These are phyloP conservation scores for Aspergillus ochraceus DNA, from an alignment of 2,329 filamentous ascomycete species.

Conservation along the genomic window DNA sequence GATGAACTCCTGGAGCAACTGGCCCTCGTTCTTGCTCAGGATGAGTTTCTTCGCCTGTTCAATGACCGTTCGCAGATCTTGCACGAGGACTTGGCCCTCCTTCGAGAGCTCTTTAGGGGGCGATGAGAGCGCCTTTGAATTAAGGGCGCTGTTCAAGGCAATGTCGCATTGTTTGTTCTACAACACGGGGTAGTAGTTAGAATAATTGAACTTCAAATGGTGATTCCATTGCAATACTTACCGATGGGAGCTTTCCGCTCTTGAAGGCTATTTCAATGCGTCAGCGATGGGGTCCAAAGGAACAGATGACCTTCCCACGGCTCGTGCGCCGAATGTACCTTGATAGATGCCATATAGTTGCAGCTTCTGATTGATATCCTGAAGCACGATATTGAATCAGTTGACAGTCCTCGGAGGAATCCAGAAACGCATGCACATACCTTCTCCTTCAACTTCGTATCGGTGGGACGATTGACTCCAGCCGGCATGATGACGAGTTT, in stretches of 20 bases:
- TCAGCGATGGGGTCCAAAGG: slow-evolving; percentile 8
- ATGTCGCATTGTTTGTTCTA: slow-evolving; percentile 95
- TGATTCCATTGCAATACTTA: slow-evolving; percentile 71
- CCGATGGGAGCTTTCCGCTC: slow-evolving; percentile 85
- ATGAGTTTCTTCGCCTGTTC: slow-evolving; percentile 81
- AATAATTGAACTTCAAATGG: background rate
- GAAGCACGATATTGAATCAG: background rate
- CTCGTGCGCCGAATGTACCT: slow-evolving; percentile 40
- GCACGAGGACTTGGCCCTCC: slow-evolving; percentile 77
- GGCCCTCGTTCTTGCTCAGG: slow-evolving; percentile 91
- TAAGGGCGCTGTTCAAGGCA: slow-evolving; percentile 83
- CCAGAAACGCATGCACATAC: slow-evolving; percentile 31
- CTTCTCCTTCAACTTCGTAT: slow-evolving; percentile 74
- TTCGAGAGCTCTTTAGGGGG: slow-evolving; percentile 76
- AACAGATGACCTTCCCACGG: slow-evolving; percentile 1
- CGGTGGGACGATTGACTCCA: slow-evolving; percentile 70
- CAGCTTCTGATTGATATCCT: slow-evolving; percentile 86
- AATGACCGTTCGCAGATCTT: slow-evolving; percentile 76
- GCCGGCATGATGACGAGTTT: slow-evolving; percentile 29
- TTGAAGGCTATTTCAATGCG: slow-evolving; percentile 64
- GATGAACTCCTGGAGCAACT: slow-evolving; percentile 93
- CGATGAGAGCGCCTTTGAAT: slow-evolving; percentile 65
- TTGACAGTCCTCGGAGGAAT: background rate
- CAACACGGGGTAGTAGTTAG: slow-evolving; percentile 2
- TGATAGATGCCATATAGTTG: slow-evolving; percentile 88